phyloP scores from a whole-genome alignment of 768 basidiomycete species.

The Coprinellus micaceus region DNA sequence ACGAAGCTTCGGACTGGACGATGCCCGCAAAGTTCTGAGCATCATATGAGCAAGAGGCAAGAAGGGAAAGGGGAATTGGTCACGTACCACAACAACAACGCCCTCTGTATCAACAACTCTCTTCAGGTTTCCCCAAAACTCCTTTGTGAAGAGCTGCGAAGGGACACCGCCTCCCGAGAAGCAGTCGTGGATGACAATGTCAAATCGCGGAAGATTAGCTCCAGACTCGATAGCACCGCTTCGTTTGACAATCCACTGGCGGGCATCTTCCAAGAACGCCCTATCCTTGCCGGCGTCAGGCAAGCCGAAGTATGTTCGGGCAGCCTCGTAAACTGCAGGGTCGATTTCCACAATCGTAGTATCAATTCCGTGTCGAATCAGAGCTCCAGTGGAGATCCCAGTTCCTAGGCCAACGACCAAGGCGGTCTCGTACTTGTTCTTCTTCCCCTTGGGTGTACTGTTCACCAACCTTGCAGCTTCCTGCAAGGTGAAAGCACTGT shows the following conservation, averaged over 20 bases:
- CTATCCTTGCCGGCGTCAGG: constrained; percentile 54
- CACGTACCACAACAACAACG: constrained; percentile 76
- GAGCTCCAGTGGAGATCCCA: constrained; percentile 76
- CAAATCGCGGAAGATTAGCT: constrained; percentile 42
- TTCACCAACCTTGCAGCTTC: constrained; percentile 76
- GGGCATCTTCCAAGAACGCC: constrained; percentile 77
- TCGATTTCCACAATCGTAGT: constrained; percentile 93
- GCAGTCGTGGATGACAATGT: constrained; percentile 84
- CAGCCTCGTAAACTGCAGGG: constrained; percentile 82
- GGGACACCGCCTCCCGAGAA: constrained; percentile 95
- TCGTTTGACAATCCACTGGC: constrained; percentile 57
- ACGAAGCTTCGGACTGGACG: constrained; percentile 56
- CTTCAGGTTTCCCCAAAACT: constrained; percentile 79
- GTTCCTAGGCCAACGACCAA: constrained; percentile 83
- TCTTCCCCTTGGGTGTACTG: constrained; percentile 38
- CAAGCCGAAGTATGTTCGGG: constrained; percentile 76
- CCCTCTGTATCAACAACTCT: constrained; percentile 63
- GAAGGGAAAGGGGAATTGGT: neutral
- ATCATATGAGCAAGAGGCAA: neutral
- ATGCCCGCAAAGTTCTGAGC: constrained; percentile 76
- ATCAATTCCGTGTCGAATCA: constrained; percentile 62
- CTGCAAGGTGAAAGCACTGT: constrained; percentile 80
- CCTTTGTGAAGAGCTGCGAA: constrained; percentile 73
- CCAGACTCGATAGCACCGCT: constrained; percentile 23
- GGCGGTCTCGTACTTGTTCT: constrained; percentile 45